These are phyloP conservation scores for Chaetomiaceae sp. DNA, from an alignment of 2,329 filamentous ascomycete species.

Conservation along the genomic window DNA sequence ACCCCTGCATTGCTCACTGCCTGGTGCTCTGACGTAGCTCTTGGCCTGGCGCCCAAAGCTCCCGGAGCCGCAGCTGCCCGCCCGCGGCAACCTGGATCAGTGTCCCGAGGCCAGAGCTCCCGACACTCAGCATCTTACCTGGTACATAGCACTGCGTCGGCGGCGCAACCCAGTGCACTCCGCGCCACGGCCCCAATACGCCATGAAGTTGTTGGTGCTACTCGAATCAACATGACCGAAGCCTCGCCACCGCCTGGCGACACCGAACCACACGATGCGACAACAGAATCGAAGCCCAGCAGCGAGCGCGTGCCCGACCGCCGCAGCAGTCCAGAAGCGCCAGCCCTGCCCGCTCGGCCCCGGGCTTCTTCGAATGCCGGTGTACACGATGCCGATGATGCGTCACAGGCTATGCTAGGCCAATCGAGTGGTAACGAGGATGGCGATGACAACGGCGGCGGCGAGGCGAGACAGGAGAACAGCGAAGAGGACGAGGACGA, in stretches of 20 bases:
- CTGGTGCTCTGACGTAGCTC: not conserved
- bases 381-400: slow-evolving; percentile 22
- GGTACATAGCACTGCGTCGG: not conserved
- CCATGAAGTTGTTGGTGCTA: slow-evolving; percentile 20
- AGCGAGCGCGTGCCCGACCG: slow-evolving; percentile 2
- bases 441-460: slow-evolving; percentile 11
- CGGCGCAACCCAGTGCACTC: not conserved
- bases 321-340: slow-evolving; percentile 1
- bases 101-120: no score
- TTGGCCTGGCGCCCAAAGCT: slow-evolving; percentile 13
- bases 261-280: slow-evolving; percentile 14
- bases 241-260: slow-evolving; percentile 24
- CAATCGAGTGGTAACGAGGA: not conserved
- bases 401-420: slow-evolving; percentile 6
- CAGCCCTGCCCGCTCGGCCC: not conserved
- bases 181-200: slow-evolving; percentile 3
- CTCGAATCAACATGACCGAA: slow-evolving; percentile 26
- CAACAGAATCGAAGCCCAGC: slow-evolving; percentile 5
- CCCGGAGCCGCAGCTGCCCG: not conserved
- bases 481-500: slow-evolving; percentile 38
- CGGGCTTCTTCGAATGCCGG: slow-evolving; percentile 13
- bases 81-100: no score
- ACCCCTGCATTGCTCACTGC: not conserved
- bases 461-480: slow-evolving; percentile 22
- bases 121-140: no score